These are phyloP conservation scores for Epichloe festucae DNA, from an alignment of 2,329 filamentous ascomycete genomes.

Conservation along the genomic window DNA sequence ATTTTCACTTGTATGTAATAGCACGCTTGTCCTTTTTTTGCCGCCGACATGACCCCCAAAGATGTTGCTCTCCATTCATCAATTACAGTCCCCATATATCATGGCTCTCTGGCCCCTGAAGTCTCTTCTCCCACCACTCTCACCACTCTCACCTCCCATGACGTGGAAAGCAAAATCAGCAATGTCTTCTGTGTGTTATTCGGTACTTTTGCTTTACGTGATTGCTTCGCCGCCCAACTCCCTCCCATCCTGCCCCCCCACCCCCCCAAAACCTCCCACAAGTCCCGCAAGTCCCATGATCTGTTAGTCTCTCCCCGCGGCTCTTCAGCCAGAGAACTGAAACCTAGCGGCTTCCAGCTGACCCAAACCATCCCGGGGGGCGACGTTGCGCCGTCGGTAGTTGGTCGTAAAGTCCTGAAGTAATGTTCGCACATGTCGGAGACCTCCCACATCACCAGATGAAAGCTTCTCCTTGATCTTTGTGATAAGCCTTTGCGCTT, in stretches of 20 bases:
- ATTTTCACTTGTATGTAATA: neutral
- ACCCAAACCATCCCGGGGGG: slow-evolving; percentile 81
- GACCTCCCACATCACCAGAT: slow-evolving; percentile 43
- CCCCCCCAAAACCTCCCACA: no score
- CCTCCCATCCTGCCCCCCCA: no score
- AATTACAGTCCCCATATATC: neutral
- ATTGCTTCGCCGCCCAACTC: no score
- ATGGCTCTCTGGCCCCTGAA: neutral
- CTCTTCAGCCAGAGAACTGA: slow-evolving; percentile 47
- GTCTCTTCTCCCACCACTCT: neutral
- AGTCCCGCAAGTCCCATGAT: no score
- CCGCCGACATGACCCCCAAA: slow-evolving; percentile 1
- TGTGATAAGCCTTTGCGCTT: slow-evolving; percentile 67
- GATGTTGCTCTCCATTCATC: neutral
- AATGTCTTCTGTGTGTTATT: neutral
- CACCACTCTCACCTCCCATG: neutral
- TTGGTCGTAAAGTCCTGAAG: slow-evolving; percentile 95
- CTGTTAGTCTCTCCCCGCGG: neutral
- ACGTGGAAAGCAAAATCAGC: neutral
- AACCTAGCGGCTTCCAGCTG: slow-evolving; percentile 78
- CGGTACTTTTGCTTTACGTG: no score
- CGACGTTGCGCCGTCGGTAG: slow-evolving; percentile 86
- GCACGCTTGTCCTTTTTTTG: slow-evolving; percentile 3
- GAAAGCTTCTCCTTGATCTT: slow-evolving; percentile 70
- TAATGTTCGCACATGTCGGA: slow-evolving; percentile 68